A percentile compares a stretch with the other conserved stretches of the same genome.
phyloP scores from a whole-genome alignment of 2,329 filamentous ascomycete species.

The Cryphonectria nitschkei region DNA sequence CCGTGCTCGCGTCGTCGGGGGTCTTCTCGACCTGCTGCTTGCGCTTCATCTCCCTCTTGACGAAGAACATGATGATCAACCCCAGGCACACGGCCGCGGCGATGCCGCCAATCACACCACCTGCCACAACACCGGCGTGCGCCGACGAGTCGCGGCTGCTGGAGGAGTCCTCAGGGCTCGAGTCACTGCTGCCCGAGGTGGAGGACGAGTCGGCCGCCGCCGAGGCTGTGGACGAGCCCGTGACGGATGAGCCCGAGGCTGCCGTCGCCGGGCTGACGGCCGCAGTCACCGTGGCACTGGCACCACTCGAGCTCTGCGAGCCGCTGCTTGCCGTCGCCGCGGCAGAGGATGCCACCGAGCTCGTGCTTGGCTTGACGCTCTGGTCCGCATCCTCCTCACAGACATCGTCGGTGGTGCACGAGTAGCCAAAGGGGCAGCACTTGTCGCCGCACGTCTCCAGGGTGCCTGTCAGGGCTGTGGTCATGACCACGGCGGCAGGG shows the following conservation, averaged over 20 bases:
- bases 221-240: conserved; percentile 32
- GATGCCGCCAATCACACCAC: conserved; percentile 51
- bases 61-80: conserved; percentile 44
- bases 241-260: conserved; percentile 29
- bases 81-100: conserved; percentile 46
- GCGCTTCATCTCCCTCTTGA: conserved; percentile 38
- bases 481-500: conserved; percentile 66
- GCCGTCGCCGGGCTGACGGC: conserved; percentile 30
- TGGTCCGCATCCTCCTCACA: conserved; percentile 61
- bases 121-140: conserved; percentile 49
- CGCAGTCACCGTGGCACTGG: conserved; percentile 31
- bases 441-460: conserved; percentile 60
- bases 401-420: conserved; percentile 54
- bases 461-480: conserved; percentile 60
- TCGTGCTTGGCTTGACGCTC: conserved; percentile 36
- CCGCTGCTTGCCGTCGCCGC: conserved; percentile 32
- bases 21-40: conserved; percentile 24
- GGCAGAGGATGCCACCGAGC: conserved; percentile 30
- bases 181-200: conserved; percentile 16
- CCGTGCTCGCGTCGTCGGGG: conserved; percentile 34
- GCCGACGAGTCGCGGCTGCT: conserved; percentile 28
- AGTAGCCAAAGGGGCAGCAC: conserved; percentile 78
- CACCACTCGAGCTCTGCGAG: conserved; percentile 31
- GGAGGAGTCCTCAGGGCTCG: conserved; percentile 23
- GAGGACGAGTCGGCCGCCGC: conserved; percentile 32